phyloP scores from a whole-genome alignment of 345 rosid genomes.

The Limnanthes douglasii region DNA sequence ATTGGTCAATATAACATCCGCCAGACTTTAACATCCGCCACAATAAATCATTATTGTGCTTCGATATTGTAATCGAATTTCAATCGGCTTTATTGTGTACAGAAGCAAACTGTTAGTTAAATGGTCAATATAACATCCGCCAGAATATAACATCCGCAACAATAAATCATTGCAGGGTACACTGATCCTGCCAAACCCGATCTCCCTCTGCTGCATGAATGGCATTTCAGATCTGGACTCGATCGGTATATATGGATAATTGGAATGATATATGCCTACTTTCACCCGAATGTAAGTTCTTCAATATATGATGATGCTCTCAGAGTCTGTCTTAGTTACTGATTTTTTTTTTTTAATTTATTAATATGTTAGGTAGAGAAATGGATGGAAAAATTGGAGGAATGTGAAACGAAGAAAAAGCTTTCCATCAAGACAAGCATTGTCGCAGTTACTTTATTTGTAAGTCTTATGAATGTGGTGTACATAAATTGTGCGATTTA shows the following conservation, averaged over 20 bases:
- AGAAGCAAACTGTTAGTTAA: too few relatives aligned
- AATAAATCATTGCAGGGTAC: conserved; percentile 46
- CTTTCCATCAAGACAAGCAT: conserved; percentile 53
- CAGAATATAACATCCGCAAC: too few relatives aligned
- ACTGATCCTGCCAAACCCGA: conserved; percentile 89
- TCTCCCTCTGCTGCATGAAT: conserved; percentile 70
- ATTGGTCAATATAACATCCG: too few relatives aligned
- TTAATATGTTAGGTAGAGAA: conserved; percentile 63
- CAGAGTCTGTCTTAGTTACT: too few relatives aligned
- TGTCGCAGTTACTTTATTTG: conserved; percentile 35
- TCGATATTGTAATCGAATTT: too few relatives aligned
- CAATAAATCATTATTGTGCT: too few relatives aligned
- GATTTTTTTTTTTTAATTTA: conserved; percentile 5
- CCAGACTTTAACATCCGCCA: too few relatives aligned
- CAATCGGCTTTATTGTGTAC: too few relatives aligned
- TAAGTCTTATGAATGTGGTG: conserved; percentile 21
- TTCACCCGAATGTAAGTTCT: conserved; percentile 70
- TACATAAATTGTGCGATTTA: too few relatives aligned
- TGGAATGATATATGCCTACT: conserved; percentile 97
- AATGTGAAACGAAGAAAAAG: conserved; percentile 63
- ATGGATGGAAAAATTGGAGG: conserved; percentile 98
- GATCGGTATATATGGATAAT: conserved; percentile 97
- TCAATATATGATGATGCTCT: conserved; percentile 5
- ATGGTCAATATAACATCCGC: too few relatives aligned
- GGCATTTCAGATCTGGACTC: conserved; percentile 99